phyloP scores from a whole-genome alignment of 2,329 filamentous ascomycete genomes.

The Knufia petricola region DNA sequence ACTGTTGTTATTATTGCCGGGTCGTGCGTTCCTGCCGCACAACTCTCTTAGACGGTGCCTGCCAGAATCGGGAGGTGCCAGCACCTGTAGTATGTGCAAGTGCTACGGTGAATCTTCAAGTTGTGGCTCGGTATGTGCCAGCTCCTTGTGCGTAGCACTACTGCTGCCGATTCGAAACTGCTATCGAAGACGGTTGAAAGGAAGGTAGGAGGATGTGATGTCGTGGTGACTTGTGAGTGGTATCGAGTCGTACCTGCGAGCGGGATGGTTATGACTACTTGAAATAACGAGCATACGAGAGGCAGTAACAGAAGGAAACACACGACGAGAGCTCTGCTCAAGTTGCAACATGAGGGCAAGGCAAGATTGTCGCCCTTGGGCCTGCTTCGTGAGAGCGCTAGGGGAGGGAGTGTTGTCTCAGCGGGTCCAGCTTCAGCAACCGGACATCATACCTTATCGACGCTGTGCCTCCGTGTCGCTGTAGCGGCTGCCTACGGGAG shows the following conservation, averaged over 20 bases:
- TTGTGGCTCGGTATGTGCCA: neutral
- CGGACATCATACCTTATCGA: conserved; percentile 1
- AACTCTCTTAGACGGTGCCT: neutral
- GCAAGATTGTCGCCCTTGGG: neutral
- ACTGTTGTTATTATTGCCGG: neutral
- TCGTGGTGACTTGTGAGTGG: neutral
- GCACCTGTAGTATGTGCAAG: too few species aligned
- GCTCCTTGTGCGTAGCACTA: neutral
- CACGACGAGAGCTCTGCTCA: neutral
- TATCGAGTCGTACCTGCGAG: neutral
- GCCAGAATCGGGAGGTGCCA: too few species aligned
- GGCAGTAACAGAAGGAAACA: neutral
- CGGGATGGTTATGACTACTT: neutral
- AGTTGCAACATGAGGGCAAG: neutral
- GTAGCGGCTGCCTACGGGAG: too few species aligned
- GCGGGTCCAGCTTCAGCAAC: neutral
- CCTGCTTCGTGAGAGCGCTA: too few species aligned
- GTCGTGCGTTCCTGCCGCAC: neutral
- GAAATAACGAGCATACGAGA: neutral
- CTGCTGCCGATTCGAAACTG: neutral
- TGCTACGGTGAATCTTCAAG: too few species aligned
- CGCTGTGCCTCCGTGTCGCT: neutral
- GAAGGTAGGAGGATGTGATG: neutral
- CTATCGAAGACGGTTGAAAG: neutral
- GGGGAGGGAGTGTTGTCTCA: too few species aligned